These are phyloP conservation scores for Phytophthora crassamura DNA, from an alignment of 352 stramenopile species.

Conservation along the genomic window DNA sequence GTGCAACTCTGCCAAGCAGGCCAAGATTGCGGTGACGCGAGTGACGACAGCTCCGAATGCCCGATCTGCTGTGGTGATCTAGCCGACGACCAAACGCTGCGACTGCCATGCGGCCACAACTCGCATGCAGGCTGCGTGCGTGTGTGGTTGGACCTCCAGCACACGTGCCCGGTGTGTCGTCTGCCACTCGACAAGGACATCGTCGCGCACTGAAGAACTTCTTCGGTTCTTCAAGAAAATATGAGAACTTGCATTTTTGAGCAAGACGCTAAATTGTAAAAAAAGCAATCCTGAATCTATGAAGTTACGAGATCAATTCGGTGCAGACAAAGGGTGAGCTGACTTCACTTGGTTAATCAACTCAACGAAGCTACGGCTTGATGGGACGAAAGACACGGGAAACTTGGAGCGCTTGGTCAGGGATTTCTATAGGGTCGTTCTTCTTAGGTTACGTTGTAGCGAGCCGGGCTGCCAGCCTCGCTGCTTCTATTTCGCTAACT, in stretches of 20 bases:
- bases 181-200: slow-evolving; percentile 24
- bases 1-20: slow-evolving; percentile 10
- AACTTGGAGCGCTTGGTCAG: slow-evolving; percentile 21
- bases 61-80: slow-evolving; percentile 70
- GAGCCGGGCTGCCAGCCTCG: slow-evolving; percentile 23
- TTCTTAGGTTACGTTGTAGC: slow-evolving; percentile 50
- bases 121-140: slow-evolving; percentile 73
- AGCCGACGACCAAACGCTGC: slow-evolving; percentile 47
- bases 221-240: too few species aligned
- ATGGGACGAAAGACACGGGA: not conserved
- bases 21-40: slow-evolving; percentile 24
- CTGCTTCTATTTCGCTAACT: slow-evolving; percentile 53
- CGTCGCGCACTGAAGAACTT: slow-evolving; percentile 10
- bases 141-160: slow-evolving; percentile 74
- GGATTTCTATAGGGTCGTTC: slow-evolving; percentile 42
- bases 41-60: slow-evolving; percentile 60
- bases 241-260: too few species aligned
- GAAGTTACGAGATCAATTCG: too few species aligned
- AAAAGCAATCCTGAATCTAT: too few species aligned
- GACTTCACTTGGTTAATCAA: too few species aligned
- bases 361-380: not conserved
- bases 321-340: too few species aligned
- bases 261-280: too few species aligned
- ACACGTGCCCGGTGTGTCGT: slow-evolving; percentile 77
- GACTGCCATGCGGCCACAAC: slow-evolving; percentile 66